Evolutionary conservation across 1,139 yeast species (phyloP).

Genomic region (Sugiyamaella japonica): DNA sequence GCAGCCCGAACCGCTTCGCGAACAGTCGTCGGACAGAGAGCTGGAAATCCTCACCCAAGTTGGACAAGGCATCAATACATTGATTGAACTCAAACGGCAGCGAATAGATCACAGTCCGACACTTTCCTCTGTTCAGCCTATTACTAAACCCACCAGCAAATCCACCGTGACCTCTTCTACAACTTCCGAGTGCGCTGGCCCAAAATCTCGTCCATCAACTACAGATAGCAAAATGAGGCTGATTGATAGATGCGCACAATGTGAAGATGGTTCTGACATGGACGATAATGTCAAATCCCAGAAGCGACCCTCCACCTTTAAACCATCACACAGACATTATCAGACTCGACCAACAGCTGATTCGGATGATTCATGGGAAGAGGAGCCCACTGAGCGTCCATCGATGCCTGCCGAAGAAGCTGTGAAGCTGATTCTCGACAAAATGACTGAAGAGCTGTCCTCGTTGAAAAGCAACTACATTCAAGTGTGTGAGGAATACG

Average conservation of each 20-base stretch:
- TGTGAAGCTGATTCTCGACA: conserved; percentile 30
- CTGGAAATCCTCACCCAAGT: conserved; percentile 16
- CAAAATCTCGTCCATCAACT: no score
- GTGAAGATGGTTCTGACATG: background rate
- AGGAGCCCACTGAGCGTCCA: conserved; percentile 37
- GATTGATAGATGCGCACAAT: conserved; percentile 12
- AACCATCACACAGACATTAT: background rate
- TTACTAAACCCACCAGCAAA: no score
- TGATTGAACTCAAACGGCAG: conserved; percentile 9
- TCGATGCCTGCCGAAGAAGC: conserved; percentile 37
- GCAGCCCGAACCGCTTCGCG: background rate
- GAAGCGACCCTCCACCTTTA: background rate
- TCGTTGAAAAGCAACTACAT: conserved; percentile 29
- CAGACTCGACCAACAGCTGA: background rate
- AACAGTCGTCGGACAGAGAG: conserved; percentile 3
- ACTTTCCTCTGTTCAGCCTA: no score
- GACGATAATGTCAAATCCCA: background rate
- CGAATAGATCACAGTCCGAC: background rate
- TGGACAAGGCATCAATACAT: conserved; percentile 3
- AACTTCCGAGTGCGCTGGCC: no score
- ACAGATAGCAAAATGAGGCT: background rate
- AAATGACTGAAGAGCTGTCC: conserved; percentile 33
- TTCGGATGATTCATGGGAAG: conserved; percentile 27
- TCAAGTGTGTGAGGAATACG: conserved; percentile 32
- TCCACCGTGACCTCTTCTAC: no score